Evolutionary conservation across 331 rosid species (phyloP).

Genomic region (Ulmus americana): DNA sequence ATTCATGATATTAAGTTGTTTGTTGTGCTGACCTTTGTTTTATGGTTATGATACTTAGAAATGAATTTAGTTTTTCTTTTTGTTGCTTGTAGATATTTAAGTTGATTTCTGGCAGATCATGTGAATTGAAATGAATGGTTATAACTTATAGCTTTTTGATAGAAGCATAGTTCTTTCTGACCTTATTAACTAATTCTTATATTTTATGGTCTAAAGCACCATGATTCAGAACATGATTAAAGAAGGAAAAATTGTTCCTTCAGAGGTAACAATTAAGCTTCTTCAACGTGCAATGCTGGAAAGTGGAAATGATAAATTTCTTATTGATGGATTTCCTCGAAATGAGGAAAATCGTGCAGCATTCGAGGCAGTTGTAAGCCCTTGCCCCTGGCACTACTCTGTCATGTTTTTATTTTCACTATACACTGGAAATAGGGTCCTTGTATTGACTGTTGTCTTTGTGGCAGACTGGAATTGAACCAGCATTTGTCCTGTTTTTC

Average conservation of each 20-base stretch:
- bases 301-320: conserved; percentile 76
- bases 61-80: background rate
- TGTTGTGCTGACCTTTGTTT: background rate
- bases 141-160: background rate
- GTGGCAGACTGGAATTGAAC: conserved; percentile 79
- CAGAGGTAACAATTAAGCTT: conserved; percentile 89
- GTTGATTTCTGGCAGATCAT: background rate
- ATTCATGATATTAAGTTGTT: background rate
- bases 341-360: conserved; percentile 99
- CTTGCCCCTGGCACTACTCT: conserved; percentile 7
- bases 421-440: background rate
- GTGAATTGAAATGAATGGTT: background rate
- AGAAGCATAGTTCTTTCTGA: background rate
- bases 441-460: conserved; percentile 1
- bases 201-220: conserved; percentile 45
- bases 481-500: conserved; percentile 70
- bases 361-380: conserved; percentile 76
- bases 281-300: conserved; percentile 72
- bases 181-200: background rate
- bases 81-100: background rate
- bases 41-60: background rate
- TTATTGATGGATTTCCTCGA: conserved; percentile 98
- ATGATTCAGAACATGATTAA: conserved; percentile 92
- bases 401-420: background rate
- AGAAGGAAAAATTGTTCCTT: conserved; percentile 94